Evolutionary conservation across 2,329 filamentous ascomycete species (phyloP).

Genomic region (Pestalotiopsis sp.): DNA sequence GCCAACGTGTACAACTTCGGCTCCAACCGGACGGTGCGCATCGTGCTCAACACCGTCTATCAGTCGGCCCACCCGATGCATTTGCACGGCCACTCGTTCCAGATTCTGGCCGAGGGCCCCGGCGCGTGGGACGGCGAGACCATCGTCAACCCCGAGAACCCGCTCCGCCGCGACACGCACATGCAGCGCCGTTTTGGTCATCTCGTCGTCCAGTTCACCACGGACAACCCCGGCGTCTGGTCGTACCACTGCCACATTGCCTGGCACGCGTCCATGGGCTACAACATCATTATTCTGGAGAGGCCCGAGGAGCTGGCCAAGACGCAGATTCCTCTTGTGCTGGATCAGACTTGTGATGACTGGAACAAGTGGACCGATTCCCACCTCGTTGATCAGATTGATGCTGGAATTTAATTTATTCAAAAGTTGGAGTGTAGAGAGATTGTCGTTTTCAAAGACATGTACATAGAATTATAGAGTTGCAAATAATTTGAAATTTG

Average conservation of each 20-base stretch:
- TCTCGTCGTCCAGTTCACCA: slow-evolving; percentile 50
- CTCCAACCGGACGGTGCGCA: slow-evolving; percentile 55
- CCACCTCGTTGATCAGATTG: not conserved
- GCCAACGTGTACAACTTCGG: slow-evolving; percentile 56
- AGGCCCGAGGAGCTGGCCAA: not conserved
- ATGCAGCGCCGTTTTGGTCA: slow-evolving; percentile 46
- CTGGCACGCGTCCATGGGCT: slow-evolving; percentile 40
- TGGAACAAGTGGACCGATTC: not conserved
- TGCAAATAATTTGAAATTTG: too few relatives aligned
- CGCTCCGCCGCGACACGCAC: slow-evolving; percentile 54
- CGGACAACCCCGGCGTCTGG: slow-evolving; percentile 53
- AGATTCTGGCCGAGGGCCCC: slow-evolving; percentile 59
- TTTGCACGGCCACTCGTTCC: slow-evolving; percentile 73
- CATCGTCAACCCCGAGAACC: slow-evolving; percentile 37
- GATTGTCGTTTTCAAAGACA: too few relatives aligned
- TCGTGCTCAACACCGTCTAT: slow-evolving; percentile 52
- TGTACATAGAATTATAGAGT: too few relatives aligned
- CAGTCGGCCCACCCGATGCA: slow-evolving; percentile 64
- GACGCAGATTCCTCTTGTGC: not conserved
- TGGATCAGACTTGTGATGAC: not conserved
- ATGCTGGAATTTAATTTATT: not conserved
- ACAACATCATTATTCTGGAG: not conserved
- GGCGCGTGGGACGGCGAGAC: slow-evolving; percentile 47
- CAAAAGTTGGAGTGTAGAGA: too few relatives aligned
- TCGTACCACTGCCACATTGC: slow-evolving; percentile 54